Percentiles rank a stretch among this genome's conserved stretches.
These are phyloP conservation scores for Tolypocladium paradoxum DNA, from an alignment of 2,329 filamentous ascomycete genomes.

Conservation along the genomic window DNA sequence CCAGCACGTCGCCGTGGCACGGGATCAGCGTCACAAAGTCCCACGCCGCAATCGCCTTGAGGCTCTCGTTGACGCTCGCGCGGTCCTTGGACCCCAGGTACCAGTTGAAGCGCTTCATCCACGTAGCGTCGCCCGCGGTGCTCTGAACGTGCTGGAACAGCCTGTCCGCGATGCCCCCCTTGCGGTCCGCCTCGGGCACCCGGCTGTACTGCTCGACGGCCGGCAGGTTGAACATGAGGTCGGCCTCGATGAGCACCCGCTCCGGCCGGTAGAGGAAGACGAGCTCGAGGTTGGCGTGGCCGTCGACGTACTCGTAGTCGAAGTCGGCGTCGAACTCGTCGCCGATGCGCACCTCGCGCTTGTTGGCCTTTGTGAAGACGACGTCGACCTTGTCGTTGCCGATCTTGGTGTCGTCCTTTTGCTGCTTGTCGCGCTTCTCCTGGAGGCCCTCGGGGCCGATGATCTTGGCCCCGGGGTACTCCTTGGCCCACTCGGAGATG, in stretches of 20 bases:
- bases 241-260: slow-evolving; percentile 72
- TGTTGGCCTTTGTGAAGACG: slow-evolving; percentile 52
- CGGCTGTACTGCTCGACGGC: slow-evolving; percentile 78
- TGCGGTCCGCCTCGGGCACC: slow-evolving; percentile 29
- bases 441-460: slow-evolving; percentile 74
- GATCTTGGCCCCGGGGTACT: slow-evolving; percentile 68
- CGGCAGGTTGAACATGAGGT: slow-evolving; percentile 86
- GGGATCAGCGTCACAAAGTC: slow-evolving; percentile 79
- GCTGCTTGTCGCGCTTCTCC: slow-evolving; percentile 62
- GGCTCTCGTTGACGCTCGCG: slow-evolving; percentile 56
- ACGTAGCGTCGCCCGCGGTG: slow-evolving; percentile 55
- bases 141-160: slow-evolving; percentile 44
- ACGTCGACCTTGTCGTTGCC: slow-evolving; percentile 49
- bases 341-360: slow-evolving; percentile 43
- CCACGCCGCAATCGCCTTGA: slow-evolving; percentile 63
- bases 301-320: slow-evolving; percentile 71
- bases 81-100: slow-evolving; percentile 58
- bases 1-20: slow-evolving; percentile 87
- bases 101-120: slow-evolving; percentile 76
- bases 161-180: slow-evolving; percentile 26
- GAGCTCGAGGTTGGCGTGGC: slow-evolving; percentile 74
- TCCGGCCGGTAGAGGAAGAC: slow-evolving; percentile 78
- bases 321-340: slow-evolving; percentile 82
- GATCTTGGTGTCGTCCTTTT: slow-evolving; percentile 30
- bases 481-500: slow-evolving; percentile 71